phyloP scores from a whole-genome alignment of 768 basidiomycete species.

The Bullera alba region DNA sequence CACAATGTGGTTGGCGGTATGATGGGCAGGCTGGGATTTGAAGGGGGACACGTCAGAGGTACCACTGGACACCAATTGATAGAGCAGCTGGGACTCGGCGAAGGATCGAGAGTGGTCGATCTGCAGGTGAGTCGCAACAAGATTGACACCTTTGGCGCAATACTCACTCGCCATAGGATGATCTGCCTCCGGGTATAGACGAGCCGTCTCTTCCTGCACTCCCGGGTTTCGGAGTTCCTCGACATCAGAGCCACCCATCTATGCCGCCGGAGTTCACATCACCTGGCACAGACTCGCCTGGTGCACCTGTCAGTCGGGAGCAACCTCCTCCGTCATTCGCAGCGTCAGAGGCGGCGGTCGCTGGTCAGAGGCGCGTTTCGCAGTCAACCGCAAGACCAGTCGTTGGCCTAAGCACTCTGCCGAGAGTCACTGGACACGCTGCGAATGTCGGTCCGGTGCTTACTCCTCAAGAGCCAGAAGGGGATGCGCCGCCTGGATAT shows the following conservation, averaged over 20 bases:
- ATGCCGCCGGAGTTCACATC: neutral
- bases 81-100: slow-evolving; percentile 42
- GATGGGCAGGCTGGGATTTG: slow-evolving; percentile 35
- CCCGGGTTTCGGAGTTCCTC: slow-evolving; percentile 22
- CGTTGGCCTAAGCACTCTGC: neutral
- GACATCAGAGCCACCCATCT: neutral
- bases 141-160: slow-evolving; percentile 34
- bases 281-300: neutral
- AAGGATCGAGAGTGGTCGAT: slow-evolving; percentile 43
- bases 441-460: neutral
- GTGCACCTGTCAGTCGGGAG: neutral
- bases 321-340: slow-evolving; percentile 4
- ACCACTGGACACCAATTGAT: slow-evolving; percentile 27
- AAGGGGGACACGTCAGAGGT: slow-evolving; percentile 16
- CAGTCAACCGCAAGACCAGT: neutral
- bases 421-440: neutral
- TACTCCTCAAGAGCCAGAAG: neutral
- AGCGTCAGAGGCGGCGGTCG: slow-evolving; percentile 5
- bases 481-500: slow-evolving; percentile 9
- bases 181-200: slow-evolving; percentile 45
- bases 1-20: slow-evolving; percentile 25
- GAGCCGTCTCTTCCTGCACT: slow-evolving; percentile 44
- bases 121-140: slow-evolving; percentile 30
- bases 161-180: slow-evolving; percentile 20
- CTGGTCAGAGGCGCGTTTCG: neutral